A percentile compares a stretch with the other conserved stretches of the same genome.
Conservation (phyloP, 1,139 yeast genomes). For the Geotrichum citri-aurantii region DNA sequence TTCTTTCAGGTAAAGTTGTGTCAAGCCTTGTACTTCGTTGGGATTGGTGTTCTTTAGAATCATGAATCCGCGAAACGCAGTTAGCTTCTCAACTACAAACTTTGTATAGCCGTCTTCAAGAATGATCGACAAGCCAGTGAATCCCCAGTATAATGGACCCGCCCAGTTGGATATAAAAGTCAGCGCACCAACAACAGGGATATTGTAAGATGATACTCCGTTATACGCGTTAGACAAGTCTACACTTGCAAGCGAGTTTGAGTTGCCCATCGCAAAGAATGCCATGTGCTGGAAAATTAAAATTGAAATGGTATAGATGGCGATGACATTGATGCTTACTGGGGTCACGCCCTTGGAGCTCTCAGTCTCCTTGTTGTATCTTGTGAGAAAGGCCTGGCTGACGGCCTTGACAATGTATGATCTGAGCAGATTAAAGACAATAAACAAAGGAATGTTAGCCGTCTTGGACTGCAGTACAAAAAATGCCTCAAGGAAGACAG, state of each 20-base stretch:
- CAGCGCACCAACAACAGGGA: constrained; percentile 66
- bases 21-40: neutral
- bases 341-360: constrained; percentile 6
- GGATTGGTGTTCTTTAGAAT: neutral
- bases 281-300: constrained; percentile 60
- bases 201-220: constrained; percentile 67
- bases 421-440: constrained; percentile 41
- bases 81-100: constrained; percentile 9
- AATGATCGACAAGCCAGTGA: constrained; percentile 46
- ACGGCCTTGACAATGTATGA: constrained; percentile 24
- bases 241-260: constrained; percentile 86
- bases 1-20: constrained; percentile 1
- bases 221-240: constrained; percentile 90
- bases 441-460: constrained; percentile 64
- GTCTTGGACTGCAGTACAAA: constrained; percentile 66
- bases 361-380: constrained; percentile 15
- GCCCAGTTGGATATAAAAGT: constrained; percentile 81
- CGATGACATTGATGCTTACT: constrained; percentile 19
- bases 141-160: constrained; percentile 79
- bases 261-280: constrained; percentile 84
- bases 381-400: constrained; percentile 21
- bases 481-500: constrained; percentile 46
- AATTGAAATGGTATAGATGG: constrained; percentile 27
- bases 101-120: constrained; percentile 35
- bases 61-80: neutral